These are phyloP conservation scores for Cadophora gregata DNA, from an alignment of 2,329 filamentous ascomycete genomes.

Conservation along the genomic window DNA sequence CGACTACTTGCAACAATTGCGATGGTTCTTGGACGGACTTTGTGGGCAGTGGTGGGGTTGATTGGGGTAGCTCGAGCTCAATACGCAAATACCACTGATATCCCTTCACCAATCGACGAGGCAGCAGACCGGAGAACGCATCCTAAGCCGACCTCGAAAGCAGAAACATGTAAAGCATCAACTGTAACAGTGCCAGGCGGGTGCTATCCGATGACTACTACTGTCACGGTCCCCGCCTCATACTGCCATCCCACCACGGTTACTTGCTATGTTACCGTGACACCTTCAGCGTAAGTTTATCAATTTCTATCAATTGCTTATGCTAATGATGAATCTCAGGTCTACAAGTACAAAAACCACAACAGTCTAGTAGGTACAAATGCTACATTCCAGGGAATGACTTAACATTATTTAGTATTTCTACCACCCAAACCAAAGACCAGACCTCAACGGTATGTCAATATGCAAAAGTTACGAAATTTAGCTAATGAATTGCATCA, in stretches of 20 bases:
- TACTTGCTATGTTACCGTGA: conserved; percentile 22
- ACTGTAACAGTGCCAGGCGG: conserved; percentile 19
- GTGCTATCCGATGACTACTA: background rate
- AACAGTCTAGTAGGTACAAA: conserved; percentile 3
- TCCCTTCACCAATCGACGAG: background rate
- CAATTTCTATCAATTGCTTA: background rate
- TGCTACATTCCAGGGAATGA: no score
- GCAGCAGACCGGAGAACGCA: background rate
- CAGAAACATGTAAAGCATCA: conserved; percentile 15
- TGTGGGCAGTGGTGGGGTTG: conserved; percentile 31
- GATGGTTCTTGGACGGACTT: conserved; percentile 32
- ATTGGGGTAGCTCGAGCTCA: conserved; percentile 30
- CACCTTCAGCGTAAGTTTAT: conserved; percentile 2
- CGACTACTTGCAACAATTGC: conserved; percentile 17
- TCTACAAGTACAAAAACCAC: conserved; percentile 8
- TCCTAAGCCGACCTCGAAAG: conserved; percentile 4
- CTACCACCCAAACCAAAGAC: conserved; percentile 1
- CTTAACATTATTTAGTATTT: background rate
- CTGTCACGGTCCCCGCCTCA: conserved; percentile 9
- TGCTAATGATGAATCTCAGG: background rate
- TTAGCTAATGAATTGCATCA: background rate
- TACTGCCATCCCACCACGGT: conserved; percentile 15
- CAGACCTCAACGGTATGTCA: conserved; percentile 3
- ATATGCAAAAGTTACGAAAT: background rate
- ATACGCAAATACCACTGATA: conserved; percentile 23